Evolutionary conservation across 495 filamentous ascomycete genomes (phyloP), one percentile per base, ranked within the genome.

Genomic region (Daldinia concentrica): DNA sequence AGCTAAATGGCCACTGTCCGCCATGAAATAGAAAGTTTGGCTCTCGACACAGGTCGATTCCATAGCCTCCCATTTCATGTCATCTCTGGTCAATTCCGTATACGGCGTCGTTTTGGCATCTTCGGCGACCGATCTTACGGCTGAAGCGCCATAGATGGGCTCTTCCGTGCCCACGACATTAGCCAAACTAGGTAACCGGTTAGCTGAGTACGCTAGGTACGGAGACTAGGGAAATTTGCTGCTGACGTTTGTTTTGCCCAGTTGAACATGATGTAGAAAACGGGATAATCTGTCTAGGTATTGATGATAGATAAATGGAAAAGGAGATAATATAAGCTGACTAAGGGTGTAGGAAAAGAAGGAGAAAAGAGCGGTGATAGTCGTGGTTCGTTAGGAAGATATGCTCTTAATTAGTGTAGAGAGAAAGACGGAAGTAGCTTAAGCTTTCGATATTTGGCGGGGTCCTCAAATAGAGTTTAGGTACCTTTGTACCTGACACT

Each of bases 131-230:
- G 93, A 89, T 72, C 87, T 91, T 77, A 98, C 92, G 71, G 94
- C 94, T 14, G 90, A 88, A 36, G 96, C 91, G 71, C 95, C 95
- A 81, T 99, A 97, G 83, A 96, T 92, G 64, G 95, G 96, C 84
- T 99, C 95, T 79, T 94, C 90, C 62, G 94, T 97, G 81, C 95
- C 95, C 62, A 93, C 93, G 71, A 96, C 93, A 79, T 93, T 90
- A 78, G 95, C 92, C 79, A 97, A 85, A 80, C 94, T 97, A 71
- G 55, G 78, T 24, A 43, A 56, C 48, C 17, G 56, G 54, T 69
- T 76, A 74, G 72, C 63, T 59, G n/a, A 55, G 26, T 29, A 50
- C 50, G 32, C 29, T 36, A 11, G 51, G 66, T 32, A 30, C 6
- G 36, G 34, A 62, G 12, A 67, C 27, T 26, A 65, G 61, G 62